A percentile compares a stretch with the other conserved stretches of the same genome.
phyloP scores from a whole-genome alignment of 257 asterid genomes.

The Solanum ossicruentum region DNA sequence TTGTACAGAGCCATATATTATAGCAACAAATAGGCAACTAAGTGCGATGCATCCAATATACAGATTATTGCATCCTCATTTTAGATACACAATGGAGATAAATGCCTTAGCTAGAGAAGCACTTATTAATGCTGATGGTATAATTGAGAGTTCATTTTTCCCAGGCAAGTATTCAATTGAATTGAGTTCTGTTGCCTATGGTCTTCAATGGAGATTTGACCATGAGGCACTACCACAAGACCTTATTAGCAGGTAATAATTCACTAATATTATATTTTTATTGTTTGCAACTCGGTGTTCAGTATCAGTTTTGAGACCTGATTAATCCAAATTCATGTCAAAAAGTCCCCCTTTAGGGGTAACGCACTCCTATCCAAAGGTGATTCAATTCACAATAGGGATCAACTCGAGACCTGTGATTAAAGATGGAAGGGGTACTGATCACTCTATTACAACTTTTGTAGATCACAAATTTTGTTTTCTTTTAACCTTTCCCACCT shows the following conservation, averaged over 20 bases:
- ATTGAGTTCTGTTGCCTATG: conserved; percentile 52
- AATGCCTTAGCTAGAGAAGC: conserved; percentile 59
- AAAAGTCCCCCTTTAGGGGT: background rate
- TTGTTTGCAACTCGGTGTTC: background rate
- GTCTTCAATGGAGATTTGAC: conserved; percentile 54
- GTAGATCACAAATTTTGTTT: background rate
- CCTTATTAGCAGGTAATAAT: conserved; percentile 49
- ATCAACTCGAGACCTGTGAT: background rate
- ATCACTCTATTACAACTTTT: background rate
- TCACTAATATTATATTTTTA: background rate
- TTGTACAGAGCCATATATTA: conserved; percentile 66
- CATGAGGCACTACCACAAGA: conserved; percentile 60
- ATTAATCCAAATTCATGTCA: background rate
- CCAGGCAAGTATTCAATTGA: conserved; percentile 46
- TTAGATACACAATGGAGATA: conserved; percentile 88
- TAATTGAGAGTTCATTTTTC: conserved; percentile 46
- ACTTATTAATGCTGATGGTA: conserved; percentile 45
- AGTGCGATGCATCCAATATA: conserved; percentile 76
- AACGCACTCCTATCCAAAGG: background rate
- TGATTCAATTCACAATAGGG: background rate
- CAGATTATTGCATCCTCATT: conserved; percentile 63
- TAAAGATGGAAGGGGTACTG: too few species aligned
- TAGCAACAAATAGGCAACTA: conserved; percentile 56
- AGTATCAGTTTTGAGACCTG: background rate
- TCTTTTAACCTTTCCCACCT: too few species aligned